Conservation (phyloP, 768 basidiomycete species). For the Russula foetens region DNA sequence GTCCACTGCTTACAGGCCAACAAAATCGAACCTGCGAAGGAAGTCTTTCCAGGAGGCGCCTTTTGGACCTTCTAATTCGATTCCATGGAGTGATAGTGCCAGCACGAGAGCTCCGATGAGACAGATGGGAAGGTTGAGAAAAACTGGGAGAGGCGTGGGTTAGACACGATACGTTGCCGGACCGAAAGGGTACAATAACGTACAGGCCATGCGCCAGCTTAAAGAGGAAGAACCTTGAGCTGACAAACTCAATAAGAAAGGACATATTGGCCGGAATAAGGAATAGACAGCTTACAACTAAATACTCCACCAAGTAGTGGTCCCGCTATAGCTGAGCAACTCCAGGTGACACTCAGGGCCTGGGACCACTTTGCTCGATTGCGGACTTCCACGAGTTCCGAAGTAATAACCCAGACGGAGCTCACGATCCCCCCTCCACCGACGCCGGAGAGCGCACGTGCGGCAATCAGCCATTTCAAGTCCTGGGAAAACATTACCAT, state of each 20-base stretch:
- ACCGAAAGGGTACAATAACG: slow-evolving; percentile 28
- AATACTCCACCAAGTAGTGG: slow-evolving; percentile 79
- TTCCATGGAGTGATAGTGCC: slow-evolving; percentile 47
- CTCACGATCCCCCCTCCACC: slow-evolving; percentile 86
- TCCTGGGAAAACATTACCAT: slow-evolving; percentile 30
- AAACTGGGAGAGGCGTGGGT: slow-evolving; percentile 43
- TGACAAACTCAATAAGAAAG: slow-evolving; percentile 3
- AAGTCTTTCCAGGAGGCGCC: slow-evolving; percentile 52
- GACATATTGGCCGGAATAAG: neutral
- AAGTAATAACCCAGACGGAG: slow-evolving; percentile 79
- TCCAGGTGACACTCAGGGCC: slow-evolving; percentile 79
- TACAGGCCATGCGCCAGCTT: slow-evolving; percentile 84
- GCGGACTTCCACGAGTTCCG: slow-evolving; percentile 69
- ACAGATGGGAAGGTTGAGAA: slow-evolving; percentile 75
- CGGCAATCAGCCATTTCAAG: slow-evolving; percentile 56
- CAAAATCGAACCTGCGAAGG: slow-evolving; percentile 58
- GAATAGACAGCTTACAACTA: slow-evolving; percentile 45
- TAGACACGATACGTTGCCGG: slow-evolving; percentile 17
- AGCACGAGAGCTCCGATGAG: slow-evolving; percentile 51
- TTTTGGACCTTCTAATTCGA: slow-evolving; percentile 38
- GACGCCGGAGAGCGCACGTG: slow-evolving; percentile 60
- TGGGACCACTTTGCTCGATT: slow-evolving; percentile 78
- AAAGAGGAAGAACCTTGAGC: slow-evolving; percentile 25
- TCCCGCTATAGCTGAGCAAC: slow-evolving; percentile 76
- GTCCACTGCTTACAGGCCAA: slow-evolving; percentile 56